Conservation (phyloP, 305 asterid species). For the Solanum hybrid region DNA sequence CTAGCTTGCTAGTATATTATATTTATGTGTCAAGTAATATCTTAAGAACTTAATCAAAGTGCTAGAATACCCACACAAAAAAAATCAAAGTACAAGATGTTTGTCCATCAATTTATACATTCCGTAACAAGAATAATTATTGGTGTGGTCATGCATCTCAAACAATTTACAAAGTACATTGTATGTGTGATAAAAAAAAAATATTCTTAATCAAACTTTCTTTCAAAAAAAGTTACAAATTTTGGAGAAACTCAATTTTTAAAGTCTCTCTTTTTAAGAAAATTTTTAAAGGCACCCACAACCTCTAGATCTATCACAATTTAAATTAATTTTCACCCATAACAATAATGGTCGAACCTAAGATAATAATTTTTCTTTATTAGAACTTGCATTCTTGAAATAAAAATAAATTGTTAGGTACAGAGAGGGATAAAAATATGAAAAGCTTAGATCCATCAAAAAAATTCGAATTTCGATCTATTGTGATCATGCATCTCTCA, state of each 20-base stretch:
- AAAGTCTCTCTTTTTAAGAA: background rate
- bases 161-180: background rate
- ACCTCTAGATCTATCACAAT: background rate
- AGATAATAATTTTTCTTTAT: background rate
- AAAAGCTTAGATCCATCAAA: background rate
- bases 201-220: background rate
- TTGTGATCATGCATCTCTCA: too few relatives aligned
- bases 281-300: background rate
- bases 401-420: background rate
- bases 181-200: background rate
- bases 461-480: background rate
- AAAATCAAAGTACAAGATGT: too few relatives aligned
- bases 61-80: background rate
- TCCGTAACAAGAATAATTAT: too few relatives aligned
- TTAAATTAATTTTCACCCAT: background rate
- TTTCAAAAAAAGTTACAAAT: too few relatives aligned
- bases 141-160: background rate
- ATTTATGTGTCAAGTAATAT: background rate
- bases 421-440: background rate
- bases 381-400: background rate
- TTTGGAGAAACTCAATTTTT: too few relatives aligned
- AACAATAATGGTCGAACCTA: background rate
- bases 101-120: background rate
- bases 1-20: background rate
- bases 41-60: background rate